Percentiles rank a stretch among this genome's conserved stretches.
Conservation (phyloP, 495 filamentous ascomycete species). For the Trichocladium antarcticum region DNA sequence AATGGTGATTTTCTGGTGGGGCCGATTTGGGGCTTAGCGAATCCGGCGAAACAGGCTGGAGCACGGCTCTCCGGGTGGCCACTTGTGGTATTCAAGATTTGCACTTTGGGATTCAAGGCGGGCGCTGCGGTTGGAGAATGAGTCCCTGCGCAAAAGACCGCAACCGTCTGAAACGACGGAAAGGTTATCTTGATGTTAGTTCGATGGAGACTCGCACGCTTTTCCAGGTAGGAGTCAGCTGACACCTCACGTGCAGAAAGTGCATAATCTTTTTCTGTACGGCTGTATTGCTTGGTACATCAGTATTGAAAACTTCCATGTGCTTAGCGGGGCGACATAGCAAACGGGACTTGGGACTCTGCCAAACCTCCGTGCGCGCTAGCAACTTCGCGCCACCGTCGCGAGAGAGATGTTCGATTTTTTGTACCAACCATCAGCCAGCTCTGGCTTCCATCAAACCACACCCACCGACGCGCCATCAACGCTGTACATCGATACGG, state of each 20-base stretch:
- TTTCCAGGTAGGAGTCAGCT: background rate
- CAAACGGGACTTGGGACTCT: constrained; percentile 4
- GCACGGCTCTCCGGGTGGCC: background rate
- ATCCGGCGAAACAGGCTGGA: background rate
- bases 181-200: background rate
- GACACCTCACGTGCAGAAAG: background rate
- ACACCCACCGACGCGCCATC: constrained; percentile 7
- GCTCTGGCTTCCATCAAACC: constrained; percentile 18
- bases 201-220: no score
- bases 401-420: constrained; percentile 19
- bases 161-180: background rate
- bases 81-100: no score
- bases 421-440: constrained; percentile 19
- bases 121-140: no score
- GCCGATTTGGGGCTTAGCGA: constrained; percentile 27
- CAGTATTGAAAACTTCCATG: background rate
- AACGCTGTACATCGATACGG: constrained; percentile 13
- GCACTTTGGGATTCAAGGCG: no score
- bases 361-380: constrained; percentile 9
- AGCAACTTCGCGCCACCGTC: constrained; percentile 18
- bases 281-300: background rate
- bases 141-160: no score
- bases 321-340: background rate
- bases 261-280: background rate
- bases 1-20: constrained; percentile 30